phyloP scores from a whole-genome alignment of 495 filamentous ascomycete genomes.

The Penicillium nucicola region DNA sequence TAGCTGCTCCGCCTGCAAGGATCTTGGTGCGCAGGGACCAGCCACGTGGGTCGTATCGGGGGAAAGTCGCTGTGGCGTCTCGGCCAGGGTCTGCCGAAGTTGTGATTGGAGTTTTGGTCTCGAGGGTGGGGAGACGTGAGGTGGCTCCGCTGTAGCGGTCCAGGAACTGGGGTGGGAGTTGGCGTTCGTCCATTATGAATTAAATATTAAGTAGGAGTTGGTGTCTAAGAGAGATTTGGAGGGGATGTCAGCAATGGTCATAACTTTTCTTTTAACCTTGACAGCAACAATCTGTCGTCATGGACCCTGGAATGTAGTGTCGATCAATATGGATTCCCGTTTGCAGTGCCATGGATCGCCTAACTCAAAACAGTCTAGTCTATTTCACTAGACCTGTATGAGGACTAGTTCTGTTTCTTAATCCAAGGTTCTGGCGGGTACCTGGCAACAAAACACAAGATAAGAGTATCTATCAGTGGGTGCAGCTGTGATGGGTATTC shows the following conservation, averaged over 20 bases:
- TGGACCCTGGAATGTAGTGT: background rate
- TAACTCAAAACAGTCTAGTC: background rate
- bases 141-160: constrained; percentile 22
- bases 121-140: constrained; percentile 12
- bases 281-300: background rate
- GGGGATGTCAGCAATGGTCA: background rate
- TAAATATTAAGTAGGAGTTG: background rate
- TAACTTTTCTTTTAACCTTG: background rate
- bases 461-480: too few relatives aligned
- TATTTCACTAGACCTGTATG: background rate
- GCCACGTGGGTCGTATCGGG: constrained; percentile 47
- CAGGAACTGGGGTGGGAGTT: constrained; percentile 17
- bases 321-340: background rate
- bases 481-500: too few relatives aligned
- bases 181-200: constrained; percentile 17
- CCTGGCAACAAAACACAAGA: too few relatives aligned
- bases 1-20: constrained; percentile 23
- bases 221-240: background rate
- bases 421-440: background rate
- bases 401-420: background rate
- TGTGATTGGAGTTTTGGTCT: constrained; percentile 12
- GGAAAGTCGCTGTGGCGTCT: background rate
- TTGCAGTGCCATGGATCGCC: background rate
- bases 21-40: constrained; percentile 49
- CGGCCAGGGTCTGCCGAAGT: background rate